phyloP scores from a whole-genome alignment of 106 monocot species.

The Dendrobium huoshanense region DNA sequence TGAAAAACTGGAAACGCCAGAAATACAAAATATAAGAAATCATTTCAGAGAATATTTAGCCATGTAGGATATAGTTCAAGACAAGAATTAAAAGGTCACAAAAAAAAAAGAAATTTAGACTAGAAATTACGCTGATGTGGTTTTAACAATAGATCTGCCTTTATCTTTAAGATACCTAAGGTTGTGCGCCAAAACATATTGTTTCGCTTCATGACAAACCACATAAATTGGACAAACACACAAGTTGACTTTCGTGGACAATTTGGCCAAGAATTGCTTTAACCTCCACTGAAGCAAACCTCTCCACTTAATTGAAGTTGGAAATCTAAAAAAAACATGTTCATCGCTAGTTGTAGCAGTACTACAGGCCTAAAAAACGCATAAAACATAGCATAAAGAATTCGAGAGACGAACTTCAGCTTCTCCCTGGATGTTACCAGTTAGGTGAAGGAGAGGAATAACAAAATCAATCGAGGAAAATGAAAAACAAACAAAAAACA shows the following conservation, averaged over 20 bases:
- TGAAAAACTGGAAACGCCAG: conserved; percentile 60
- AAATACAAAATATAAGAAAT: background rate
- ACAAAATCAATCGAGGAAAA: background rate
- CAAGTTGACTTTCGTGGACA: too few relatives aligned
- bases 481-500: background rate
- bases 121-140: background rate
- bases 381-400: too few relatives aligned
- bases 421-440: too few relatives aligned
- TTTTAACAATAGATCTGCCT: background rate
- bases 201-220: background rate
- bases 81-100: background rate
- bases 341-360: too few relatives aligned
- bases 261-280: too few relatives aligned
- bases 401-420: too few relatives aligned
- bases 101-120: too few relatives aligned
- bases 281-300: too few relatives aligned
- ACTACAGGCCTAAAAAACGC: too few relatives aligned
- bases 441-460: too few relatives aligned
- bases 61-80: background rate
- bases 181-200: background rate
- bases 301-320: too few relatives aligned
- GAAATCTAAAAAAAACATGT: too few relatives aligned
- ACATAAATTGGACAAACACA: background rate
- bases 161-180: background rate
- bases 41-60: background rate